phyloP scores from a whole-genome alignment of 768 basidiomycete genomes.

The Collybia mongolica region DNA sequence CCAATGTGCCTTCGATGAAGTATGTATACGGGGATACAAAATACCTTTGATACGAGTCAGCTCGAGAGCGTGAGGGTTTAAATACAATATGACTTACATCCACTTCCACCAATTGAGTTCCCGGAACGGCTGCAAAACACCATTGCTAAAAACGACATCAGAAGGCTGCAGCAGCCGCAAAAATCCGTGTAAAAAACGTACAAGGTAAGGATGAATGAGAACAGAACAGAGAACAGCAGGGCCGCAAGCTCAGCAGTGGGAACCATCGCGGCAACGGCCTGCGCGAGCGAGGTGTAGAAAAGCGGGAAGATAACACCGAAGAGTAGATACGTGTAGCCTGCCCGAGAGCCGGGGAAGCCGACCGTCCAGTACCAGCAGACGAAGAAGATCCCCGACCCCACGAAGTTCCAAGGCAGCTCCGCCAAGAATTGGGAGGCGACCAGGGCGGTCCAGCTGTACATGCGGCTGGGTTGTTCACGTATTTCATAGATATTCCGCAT shows the following conservation, averaged over 20 bases:
- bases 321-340: slow-evolving; percentile 58
- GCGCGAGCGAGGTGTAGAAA: slow-evolving; percentile 64
- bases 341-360: slow-evolving; percentile 52
- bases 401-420: slow-evolving; percentile 66
- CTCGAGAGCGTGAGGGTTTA: not conserved
- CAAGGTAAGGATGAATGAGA: slow-evolving; percentile 68
- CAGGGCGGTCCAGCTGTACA: slow-evolving; percentile 65
- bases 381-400: slow-evolving; percentile 62
- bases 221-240: slow-evolving; percentile 55
- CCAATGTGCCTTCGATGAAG: slow-evolving; percentile 47
- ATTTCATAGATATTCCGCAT: slow-evolving; percentile 67
- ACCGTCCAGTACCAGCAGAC: slow-evolving; percentile 77
- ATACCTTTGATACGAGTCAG: slow-evolving; percentile 20
- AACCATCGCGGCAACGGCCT: slow-evolving; percentile 60
- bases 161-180: slow-evolving; percentile 7
- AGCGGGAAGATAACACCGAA: slow-evolving; percentile 56
- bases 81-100: slow-evolving; percentile 47
- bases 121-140: slow-evolving; percentile 64
- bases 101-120: slow-evolving; percentile 70
- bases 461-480: slow-evolving; percentile 62
- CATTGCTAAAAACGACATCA: slow-evolving; percentile 40
- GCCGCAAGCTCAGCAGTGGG: slow-evolving; percentile 61
- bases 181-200: slow-evolving; percentile 25
- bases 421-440: slow-evolving; percentile 53
- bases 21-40: slow-evolving; percentile 50